Conservation (phyloP, 2,329 filamentous ascomycete species). For the Alternaria alternata region DNA sequence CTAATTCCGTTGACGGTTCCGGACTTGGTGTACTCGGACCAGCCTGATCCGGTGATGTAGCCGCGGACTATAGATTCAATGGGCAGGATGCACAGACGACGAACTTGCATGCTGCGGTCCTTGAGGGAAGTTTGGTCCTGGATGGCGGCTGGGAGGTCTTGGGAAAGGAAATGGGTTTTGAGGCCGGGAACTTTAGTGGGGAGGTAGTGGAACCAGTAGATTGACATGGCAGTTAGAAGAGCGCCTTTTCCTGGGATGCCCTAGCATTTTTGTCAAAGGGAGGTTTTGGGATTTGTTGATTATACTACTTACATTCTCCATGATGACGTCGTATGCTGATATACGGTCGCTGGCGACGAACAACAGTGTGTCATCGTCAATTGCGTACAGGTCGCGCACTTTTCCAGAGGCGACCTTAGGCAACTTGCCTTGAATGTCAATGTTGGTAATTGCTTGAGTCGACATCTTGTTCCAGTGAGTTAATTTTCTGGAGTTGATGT, state of each 20-base stretch:
- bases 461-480: slow-evolving; percentile 32
- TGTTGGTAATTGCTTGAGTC: slow-evolving; percentile 35
- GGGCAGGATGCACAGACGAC: slow-evolving; percentile 76
- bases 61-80: slow-evolving; percentile 88
- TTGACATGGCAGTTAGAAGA: slow-evolving; percentile 70
- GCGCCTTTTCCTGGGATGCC: slow-evolving; percentile 73
- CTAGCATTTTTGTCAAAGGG: slow-evolving; percentile 49
- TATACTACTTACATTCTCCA: slow-evolving; percentile 71
- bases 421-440: slow-evolving; percentile 49
- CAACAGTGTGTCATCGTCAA: slow-evolving; percentile 75
- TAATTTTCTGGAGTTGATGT: slow-evolving; percentile 4
- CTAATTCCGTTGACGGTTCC: slow-evolving; percentile 83
- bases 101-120: slow-evolving; percentile 79
- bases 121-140: slow-evolving; percentile 55
- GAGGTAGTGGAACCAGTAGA: slow-evolving; percentile 73
- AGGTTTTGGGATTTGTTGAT: not conserved
- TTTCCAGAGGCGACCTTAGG: slow-evolving; percentile 69
- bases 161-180: slow-evolving; percentile 69
- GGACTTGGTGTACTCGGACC: slow-evolving; percentile 75
- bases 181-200: slow-evolving; percentile 64
- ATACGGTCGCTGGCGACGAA: slow-evolving; percentile 91
- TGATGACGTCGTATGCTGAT: slow-evolving; percentile 92
- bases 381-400: slow-evolving; percentile 80
- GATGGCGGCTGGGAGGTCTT: slow-evolving; percentile 61
- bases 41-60: slow-evolving; percentile 87